Conservation (phyloP, 2,329 filamentous ascomycete genomes). For the Metarhizium album region DNA sequence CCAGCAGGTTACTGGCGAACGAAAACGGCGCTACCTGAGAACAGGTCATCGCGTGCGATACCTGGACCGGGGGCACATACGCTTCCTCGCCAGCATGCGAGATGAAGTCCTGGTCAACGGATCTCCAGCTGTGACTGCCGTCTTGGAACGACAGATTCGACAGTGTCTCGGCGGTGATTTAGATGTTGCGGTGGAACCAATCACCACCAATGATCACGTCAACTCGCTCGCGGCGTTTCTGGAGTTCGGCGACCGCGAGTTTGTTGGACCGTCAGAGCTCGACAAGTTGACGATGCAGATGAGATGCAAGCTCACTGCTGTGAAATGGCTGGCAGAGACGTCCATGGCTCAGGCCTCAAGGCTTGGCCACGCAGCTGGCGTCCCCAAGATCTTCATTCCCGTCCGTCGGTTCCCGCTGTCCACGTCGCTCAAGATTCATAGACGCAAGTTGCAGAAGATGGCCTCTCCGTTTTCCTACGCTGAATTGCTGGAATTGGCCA, state of each 20-base stretch:
- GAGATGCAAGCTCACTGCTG: conserved; percentile 31
- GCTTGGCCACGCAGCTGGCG: conserved; percentile 20
- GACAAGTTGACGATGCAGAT: conserved; percentile 26
- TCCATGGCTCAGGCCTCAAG: conserved; percentile 23
- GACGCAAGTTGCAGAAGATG: conserved; percentile 34
- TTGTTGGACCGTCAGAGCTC: conserved; percentile 27
- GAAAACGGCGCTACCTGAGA: conserved; percentile 31
- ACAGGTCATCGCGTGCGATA: conserved; percentile 41
- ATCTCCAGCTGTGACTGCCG: conserved; percentile 28
- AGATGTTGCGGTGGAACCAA: conserved; percentile 37
- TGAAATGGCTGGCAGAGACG: conserved; percentile 32
- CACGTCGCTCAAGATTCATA: conserved; percentile 38
- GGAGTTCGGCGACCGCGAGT: conserved; percentile 32
- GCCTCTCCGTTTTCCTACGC: conserved; percentile 30
- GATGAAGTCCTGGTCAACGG: conserved; percentile 31
- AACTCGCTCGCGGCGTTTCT: conserved; percentile 37
- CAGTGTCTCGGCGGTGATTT: conserved; percentile 33
- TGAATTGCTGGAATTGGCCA: conserved; percentile 29
- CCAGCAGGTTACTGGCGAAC: conserved; percentile 14
- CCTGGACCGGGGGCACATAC: conserved; percentile 35
- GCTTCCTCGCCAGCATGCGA: conserved; percentile 33
- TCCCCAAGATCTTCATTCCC: conserved; percentile 39
- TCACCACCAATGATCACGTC: conserved; percentile 32
- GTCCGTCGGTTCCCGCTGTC: conserved; percentile 37
- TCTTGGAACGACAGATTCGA: conserved; percentile 37